phyloP scores from a whole-genome alignment of 306 rosid genomes.

The Cucurbita pepo region DNA sequence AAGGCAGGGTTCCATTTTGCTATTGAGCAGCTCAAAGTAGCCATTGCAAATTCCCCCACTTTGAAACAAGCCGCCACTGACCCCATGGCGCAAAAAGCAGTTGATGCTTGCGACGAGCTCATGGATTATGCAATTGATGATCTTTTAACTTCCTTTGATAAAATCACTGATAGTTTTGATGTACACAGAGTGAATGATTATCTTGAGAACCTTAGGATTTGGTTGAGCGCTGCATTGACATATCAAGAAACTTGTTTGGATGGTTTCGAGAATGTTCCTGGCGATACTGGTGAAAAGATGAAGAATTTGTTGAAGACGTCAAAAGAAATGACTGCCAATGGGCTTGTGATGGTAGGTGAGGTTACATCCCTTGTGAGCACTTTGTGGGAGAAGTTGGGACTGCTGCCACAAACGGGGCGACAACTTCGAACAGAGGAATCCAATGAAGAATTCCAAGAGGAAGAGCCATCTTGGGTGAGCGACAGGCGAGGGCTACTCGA shows the following conservation, averaged over 20 bases:
- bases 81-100: slow-evolving; percentile 24
- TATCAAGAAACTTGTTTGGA: slow-evolving; percentile 21
- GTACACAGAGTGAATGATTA: too few species aligned
- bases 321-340: slow-evolving; percentile 23
- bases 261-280: slow-evolving; percentile 22
- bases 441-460: too few species aligned
- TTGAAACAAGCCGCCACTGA: slow-evolving; percentile 28
- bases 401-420: not conserved
- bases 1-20: slow-evolving; percentile 19
- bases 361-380: not conserved
- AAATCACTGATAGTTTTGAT: not conserved
- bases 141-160: not conserved
- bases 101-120: slow-evolving; percentile 38
- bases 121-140: slow-evolving; percentile 39
- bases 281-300: slow-evolving; percentile 25
- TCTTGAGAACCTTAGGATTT: too few species aligned
- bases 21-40: slow-evolving; percentile 5
- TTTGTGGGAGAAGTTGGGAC: not conserved
- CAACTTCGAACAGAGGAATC: too few species aligned
- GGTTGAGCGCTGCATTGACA: slow-evolving; percentile 38
- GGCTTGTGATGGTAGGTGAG: slow-evolving; percentile 13
- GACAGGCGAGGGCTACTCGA: not conserved
- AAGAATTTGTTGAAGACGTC: slow-evolving; percentile 12
- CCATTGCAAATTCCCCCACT: slow-evolving; percentile 18
- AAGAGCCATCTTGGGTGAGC: slow-evolving; percentile 12